phyloP scores from a whole-genome alignment of 2,329 filamentous ascomycete genomes.

The Pezicula radicicola region DNA sequence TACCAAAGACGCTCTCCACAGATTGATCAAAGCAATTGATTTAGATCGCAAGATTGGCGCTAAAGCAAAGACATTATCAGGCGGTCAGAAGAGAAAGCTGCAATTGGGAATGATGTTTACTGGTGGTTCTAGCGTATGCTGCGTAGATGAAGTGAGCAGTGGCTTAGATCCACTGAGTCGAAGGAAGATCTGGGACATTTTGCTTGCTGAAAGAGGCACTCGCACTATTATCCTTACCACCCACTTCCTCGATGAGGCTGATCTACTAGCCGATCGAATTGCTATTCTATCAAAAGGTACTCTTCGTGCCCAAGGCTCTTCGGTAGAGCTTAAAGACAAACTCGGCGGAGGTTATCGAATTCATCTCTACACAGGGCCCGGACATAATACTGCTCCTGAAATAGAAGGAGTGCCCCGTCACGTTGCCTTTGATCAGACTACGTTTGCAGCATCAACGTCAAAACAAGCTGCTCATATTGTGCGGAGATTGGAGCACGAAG shows the following conservation, averaged over 20 bases:
- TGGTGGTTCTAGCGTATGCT: slow-evolving; percentile 83
- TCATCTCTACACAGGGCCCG: slow-evolving; percentile 61
- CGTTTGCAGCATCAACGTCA: slow-evolving; percentile 70
- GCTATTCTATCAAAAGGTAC: slow-evolving; percentile 83
- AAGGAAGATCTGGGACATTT: slow-evolving; percentile 91
- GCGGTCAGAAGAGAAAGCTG: slow-evolving; percentile 88
- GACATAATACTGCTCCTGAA: slow-evolving; percentile 41
- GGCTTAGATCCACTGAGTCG: slow-evolving; percentile 84
- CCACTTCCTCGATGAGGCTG: slow-evolving; percentile 91
- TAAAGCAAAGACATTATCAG: slow-evolving; percentile 74
- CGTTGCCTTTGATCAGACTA: slow-evolving; percentile 65
- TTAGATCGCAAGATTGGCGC: slow-evolving; percentile 72
- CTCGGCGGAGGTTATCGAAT: slow-evolving; percentile 84
- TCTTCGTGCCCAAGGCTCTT: slow-evolving; percentile 78
- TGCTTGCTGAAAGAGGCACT: slow-evolving; percentile 77
- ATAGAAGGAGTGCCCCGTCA: slow-evolving; percentile 56
- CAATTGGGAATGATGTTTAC: slow-evolving; percentile 96
- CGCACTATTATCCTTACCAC: slow-evolving; percentile 87
- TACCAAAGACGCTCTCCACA: slow-evolving; percentile 53
- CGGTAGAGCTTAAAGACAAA: slow-evolving; percentile 78
- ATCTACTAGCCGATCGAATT: slow-evolving; percentile 84
- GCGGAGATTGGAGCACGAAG: slow-evolving; percentile 60
- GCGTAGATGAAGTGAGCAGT: slow-evolving; percentile 86
- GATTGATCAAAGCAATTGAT: slow-evolving; percentile 70
- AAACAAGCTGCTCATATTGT: slow-evolving; percentile 70